Conservation (phyloP, 345 rosid species). For the Dipteronia dyeriana region DNA sequence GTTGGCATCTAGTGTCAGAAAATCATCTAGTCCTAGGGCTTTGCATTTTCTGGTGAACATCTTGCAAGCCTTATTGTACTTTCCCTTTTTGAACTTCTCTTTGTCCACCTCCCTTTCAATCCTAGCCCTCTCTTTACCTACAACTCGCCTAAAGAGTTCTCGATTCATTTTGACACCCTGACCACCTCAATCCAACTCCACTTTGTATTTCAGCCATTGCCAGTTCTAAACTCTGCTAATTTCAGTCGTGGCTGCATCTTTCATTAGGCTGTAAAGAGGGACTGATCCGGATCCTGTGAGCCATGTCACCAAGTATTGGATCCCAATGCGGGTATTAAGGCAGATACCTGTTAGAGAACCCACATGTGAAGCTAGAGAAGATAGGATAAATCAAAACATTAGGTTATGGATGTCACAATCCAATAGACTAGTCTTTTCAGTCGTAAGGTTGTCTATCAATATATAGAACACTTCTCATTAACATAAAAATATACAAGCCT, state of each 20-base stretch:
- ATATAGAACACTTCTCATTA: too few species aligned
- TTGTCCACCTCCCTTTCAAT: conserved; percentile 86
- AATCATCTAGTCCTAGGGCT: conserved; percentile 63
- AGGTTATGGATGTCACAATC: too few species aligned
- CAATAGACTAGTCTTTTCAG: too few species aligned
- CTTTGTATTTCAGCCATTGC: conserved; percentile 91
- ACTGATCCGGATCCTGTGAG: conserved; percentile 86
- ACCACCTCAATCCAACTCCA: conserved; percentile 76
- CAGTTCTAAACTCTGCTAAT: conserved; percentile 93
- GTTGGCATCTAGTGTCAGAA: conserved; percentile 78
- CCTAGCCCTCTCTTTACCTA: conserved; percentile 84
- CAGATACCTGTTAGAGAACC: conserved; percentile 30
- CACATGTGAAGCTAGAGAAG: too few species aligned
- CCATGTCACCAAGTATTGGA: conserved; percentile 93
- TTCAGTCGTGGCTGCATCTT: conserved; percentile 96
- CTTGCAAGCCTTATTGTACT: conserved; percentile 76
- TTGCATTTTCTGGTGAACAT: conserved; percentile 76
- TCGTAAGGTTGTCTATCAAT: too few species aligned
- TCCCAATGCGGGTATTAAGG: conserved; percentile 86
- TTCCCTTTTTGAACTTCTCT: conserved; percentile 70
- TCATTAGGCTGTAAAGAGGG: conserved; percentile 94
- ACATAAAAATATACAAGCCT: too few species aligned
- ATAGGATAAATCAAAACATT: too few species aligned
- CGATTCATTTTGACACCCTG: conserved; percentile 63
- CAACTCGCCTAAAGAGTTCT: conserved; percentile 76